phyloP scores from a whole-genome alignment of 2,329 filamentous ascomycete genomes.

The Sclerotinia borealis region DNA sequence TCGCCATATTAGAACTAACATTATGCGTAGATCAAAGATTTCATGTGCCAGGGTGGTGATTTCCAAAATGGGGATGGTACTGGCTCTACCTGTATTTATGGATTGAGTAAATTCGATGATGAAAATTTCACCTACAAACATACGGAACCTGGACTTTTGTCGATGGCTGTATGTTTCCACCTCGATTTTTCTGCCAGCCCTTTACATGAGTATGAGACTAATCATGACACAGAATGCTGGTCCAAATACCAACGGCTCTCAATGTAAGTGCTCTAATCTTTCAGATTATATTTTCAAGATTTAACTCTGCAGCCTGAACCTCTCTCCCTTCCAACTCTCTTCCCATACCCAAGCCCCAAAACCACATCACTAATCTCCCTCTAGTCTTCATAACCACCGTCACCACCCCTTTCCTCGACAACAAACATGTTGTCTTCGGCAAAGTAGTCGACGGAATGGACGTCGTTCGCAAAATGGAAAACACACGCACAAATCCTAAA shows the following conservation, averaged over 20 bases:
- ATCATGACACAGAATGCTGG: conserved; percentile 64
- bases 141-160: conserved; percentile 71
- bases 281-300: neutral
- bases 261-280: conserved; percentile 42
- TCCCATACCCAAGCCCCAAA: conserved; percentile 34
- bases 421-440: conserved; percentile 94
- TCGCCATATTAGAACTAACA: neutral
- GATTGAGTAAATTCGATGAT: conserved; percentile 75
- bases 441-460: conserved; percentile 87
- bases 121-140: conserved; percentile 84
- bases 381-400: conserved; percentile 97
- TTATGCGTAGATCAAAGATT: conserved; percentile 65
- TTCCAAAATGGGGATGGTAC: conserved; percentile 92
- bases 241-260: conserved; percentile 85
- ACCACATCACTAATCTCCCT: conserved; percentile 61
- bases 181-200: neutral
- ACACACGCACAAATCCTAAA: conserved; percentile 69
- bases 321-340: neutral
- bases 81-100: conserved; percentile 83
- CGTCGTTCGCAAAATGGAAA: conserved; percentile 86
- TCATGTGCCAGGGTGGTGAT: conserved; percentile 97
- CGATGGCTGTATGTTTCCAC: conserved; percentile 72
- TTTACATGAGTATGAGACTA: neutral
- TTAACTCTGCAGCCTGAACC: neutral
- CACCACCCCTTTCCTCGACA: conserved; percentile 79